Conservation (phyloP, 2,329 filamentous ascomycete species). For the Ampelomyces quisqualis region DNA sequence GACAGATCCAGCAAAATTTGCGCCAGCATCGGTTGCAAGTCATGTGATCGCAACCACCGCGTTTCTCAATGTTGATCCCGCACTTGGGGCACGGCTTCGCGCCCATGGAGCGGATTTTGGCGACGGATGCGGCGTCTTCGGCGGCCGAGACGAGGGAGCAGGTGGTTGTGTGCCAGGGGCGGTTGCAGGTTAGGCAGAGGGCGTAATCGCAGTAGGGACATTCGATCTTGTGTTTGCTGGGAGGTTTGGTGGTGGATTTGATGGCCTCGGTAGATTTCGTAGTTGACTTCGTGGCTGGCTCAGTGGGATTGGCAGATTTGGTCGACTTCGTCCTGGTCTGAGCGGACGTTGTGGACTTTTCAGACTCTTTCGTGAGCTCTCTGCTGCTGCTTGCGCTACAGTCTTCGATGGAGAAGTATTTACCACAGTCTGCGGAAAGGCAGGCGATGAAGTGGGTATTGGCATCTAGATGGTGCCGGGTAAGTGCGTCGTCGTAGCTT, state of each 20-base stretch:
- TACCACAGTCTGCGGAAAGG: slow-evolving; percentile 20
- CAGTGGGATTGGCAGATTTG: too few relatives aligned
- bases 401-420: slow-evolving; percentile 25
- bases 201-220: slow-evolving; percentile 29
- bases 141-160: slow-evolving; percentile 19
- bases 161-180: slow-evolving; percentile 18
- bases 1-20: slow-evolving; percentile 28
- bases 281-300: too few relatives aligned
- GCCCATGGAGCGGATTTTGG: slow-evolving; percentile 22
- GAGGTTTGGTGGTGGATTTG: neutral
- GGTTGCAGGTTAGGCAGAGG: slow-evolving; percentile 24
- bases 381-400: slow-evolving; percentile 10
- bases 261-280: too few relatives aligned
- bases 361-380: neutral
- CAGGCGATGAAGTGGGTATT: slow-evolving; percentile 19
- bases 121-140: slow-evolving; percentile 18
- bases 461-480: slow-evolving; percentile 14
- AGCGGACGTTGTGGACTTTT: too few relatives aligned
- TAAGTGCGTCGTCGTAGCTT: slow-evolving; percentile 26
- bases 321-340: neutral
- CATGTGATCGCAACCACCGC: slow-evolving; percentile 22
- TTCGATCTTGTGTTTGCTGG: slow-evolving; percentile 11
- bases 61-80: slow-evolving; percentile 29
- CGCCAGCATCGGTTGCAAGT: slow-evolving; percentile 25
- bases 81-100: slow-evolving; percentile 32